Base-by-base conservation (phyloP, 2,329 filamentous ascomycete genomes). In the Ophiosphaerella narmari region DNA sequence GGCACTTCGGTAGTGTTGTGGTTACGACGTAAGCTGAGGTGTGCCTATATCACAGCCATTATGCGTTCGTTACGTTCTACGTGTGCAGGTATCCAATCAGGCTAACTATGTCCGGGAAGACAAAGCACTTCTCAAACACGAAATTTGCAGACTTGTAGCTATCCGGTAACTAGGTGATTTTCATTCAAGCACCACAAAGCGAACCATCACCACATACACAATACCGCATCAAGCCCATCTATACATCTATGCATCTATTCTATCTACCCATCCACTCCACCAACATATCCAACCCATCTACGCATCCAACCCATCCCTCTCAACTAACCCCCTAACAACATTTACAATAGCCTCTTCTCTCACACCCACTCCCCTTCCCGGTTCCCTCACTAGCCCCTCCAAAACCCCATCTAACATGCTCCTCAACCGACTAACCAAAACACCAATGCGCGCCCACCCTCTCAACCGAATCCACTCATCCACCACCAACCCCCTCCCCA, bases 361-460 rank as follows among this genome's bases (percentile, higher is more conserved):
- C 65, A 46, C 62, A 2, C 61, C 76, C 32, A 86, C 68, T 39
- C 86, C 83, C 49, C 82, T 69, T 11, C 80, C 80, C 0, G 90
- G 90, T 55, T 89, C 86, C 69, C 92, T 90, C 41, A 97, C 85
- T 74, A 91, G 91, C 58, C 82, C 80, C 49, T 88, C 88, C 65
- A 99, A 83, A 54, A 95, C 80, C 58, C 87, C 85, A 76, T 99
- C 94, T 46, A 99, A 80, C 86, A 97, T 89, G 49, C 86, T 86
- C 55, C 94, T 82, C 59, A 99, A 74, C 55, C 93, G 81, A 39
- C 88, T 89, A 2, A 96, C 88, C 60, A 99, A 74, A 11, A 97
- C 93, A 26, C 93, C 94, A 56, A 99, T 94, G 39, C 94, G 84
- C 1, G 94, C 93, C 94, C 94, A 99, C 1, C 94, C 94, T 21